Base-by-base conservation (phyloP, 768 basidiomycete genomes). In the Suillus lakei region DNA sequence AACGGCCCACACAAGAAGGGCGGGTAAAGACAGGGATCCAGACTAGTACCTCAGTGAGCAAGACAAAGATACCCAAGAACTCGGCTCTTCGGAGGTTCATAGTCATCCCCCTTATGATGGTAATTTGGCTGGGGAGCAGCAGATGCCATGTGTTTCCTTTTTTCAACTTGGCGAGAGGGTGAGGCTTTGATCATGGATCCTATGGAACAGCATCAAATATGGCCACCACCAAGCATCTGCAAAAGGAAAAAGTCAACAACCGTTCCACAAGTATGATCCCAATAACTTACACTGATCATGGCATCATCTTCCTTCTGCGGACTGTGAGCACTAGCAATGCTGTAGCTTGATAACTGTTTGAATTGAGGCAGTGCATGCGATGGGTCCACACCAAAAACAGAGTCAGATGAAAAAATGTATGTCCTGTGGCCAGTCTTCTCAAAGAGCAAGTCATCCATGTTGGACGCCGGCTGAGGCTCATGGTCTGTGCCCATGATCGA, bases 151-250 rank as follows among this genome's bases (percentile, higher is more conserved):
- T 86, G 81, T 72, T 87, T 90, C 65, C 86, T 81, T 72, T 91
- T 90, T 69, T 89, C 89, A 9, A 85, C 82, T 46, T 86, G 84
- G 23, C 85, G 81, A 64, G 88, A 91, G 0, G 92, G 92, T 2
- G 92, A 93, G 3, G 82, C 82, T n/a, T 88, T 86, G 21, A 91
- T 86, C 58, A 84, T 78, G 0, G 89, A 90, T 15, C 84, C 87
- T 12, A 91, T 79, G 0, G 92, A 92, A 15, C 82, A 78, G 38
- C 91, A 87, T 36, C 89, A 87, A 60, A 91, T 86, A 61, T 87
- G 90, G 3, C 90, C 91, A 61, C 91, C 92, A 58, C 89, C 92
- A 39, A 93, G 78, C 91, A 94, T 93, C 90, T 92, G 66, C 1
- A 43, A 9, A n/a, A 54, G 10, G 30, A 46, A 64, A n/a, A 32